Evolutionary conservation across 208 protist species (phyloP).

Genomic region (Acanthamoeba quina): DNA sequence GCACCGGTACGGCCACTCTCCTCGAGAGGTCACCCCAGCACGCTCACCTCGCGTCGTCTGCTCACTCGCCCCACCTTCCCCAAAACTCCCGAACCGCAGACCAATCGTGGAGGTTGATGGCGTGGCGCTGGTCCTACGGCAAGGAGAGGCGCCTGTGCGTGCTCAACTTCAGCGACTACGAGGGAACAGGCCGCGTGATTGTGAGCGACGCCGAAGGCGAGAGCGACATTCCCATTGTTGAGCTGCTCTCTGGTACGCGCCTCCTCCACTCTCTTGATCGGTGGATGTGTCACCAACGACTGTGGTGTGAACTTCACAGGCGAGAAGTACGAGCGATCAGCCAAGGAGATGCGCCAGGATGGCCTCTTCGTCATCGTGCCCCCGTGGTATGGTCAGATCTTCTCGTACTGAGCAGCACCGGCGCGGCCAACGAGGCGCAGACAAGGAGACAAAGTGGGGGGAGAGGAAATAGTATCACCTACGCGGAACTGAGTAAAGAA

Average conservation of each 20-base stretch:
- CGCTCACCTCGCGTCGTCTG: not conserved
- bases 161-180: constrained; percentile 82
- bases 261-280: not conserved
- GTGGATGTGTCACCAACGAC: not conserved
- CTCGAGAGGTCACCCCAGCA: not conserved
- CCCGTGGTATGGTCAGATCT: constrained; percentile 88
- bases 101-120: constrained; percentile 80
- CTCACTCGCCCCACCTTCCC: not conserved
- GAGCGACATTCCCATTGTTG: constrained; percentile 79
- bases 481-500: not conserved
- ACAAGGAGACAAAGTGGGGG: too few relatives aligned
- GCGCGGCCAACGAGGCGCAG: too few relatives aligned
- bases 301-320: not conserved
- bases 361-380: constrained; percentile 86
- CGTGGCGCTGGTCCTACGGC: constrained; percentile 84
- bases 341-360: constrained; percentile 79
- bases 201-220: constrained; percentile 80
- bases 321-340: constrained; percentile 81
- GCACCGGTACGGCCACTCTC: not conserved
- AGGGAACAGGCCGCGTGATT: constrained; percentile 64
- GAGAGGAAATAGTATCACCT: not conserved
- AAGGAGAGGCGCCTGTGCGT: constrained; percentile 85
- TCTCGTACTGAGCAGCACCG: constrained; percentile 79
- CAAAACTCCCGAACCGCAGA: constrained; percentile 16
- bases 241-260: constrained; percentile 80